Conservation (phyloP, 83 land plant species). For the Picea mariana region DNA sequence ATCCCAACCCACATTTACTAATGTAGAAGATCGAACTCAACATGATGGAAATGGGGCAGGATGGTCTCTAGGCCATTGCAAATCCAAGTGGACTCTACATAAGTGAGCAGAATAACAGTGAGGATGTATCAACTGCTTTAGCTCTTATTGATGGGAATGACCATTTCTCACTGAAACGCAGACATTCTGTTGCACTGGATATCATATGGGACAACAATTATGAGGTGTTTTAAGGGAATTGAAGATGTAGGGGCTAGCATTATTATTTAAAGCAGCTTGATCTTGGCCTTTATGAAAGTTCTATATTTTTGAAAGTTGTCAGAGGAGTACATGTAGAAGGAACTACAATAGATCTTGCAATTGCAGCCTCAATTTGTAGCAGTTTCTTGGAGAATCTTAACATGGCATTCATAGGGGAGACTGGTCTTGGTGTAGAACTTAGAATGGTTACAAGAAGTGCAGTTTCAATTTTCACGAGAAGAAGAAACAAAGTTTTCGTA, state of each 20-base stretch:
- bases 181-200: constrained; percentile 29
- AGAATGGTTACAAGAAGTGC: constrained; percentile 38
- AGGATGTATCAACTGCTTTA: constrained; percentile 63
- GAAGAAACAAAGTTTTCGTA: no score
- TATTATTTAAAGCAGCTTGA: no score
- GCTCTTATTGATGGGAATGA: constrained; percentile 87
- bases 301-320: constrained; percentile 71
- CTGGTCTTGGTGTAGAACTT: constrained; percentile 95
- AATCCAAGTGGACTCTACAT: constrained; percentile 87
- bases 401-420: constrained; percentile 87
- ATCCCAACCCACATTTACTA: constrained; percentile 8
- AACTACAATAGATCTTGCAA: constrained; percentile 89
- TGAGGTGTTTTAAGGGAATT: no score
- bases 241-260: constrained; percentile 39
- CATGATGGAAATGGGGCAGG: constrained; percentile 84
- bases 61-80: constrained; percentile 71
- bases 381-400: constrained; percentile 75
- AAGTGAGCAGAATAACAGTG: constrained; percentile 44
- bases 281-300: no score
- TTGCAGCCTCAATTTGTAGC: constrained; percentile 94
- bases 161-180: constrained; percentile 85
- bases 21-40: constrained; percentile 54
- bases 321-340: constrained; percentile 76
- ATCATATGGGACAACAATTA: background rate
- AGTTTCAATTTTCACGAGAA: no score